These are phyloP conservation scores for Ashbya aceris DNA, from an alignment of 1,139 yeast species.

Conservation along the genomic window DNA sequence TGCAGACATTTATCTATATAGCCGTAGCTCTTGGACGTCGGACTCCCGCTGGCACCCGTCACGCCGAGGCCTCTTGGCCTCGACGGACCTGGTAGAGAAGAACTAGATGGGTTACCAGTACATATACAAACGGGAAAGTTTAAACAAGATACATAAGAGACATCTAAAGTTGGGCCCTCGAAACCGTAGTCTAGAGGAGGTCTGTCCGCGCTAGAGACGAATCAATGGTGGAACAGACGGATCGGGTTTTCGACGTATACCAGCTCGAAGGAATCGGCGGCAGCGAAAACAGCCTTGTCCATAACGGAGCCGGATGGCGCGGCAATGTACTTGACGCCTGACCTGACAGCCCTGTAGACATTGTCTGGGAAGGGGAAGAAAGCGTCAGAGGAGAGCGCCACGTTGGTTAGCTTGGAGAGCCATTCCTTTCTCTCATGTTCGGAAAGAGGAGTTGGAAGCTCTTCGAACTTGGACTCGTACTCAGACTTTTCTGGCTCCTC, in stretches of 20 bases:
- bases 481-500: slow-evolving; percentile 89
- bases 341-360: slow-evolving; percentile 92
- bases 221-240: slow-evolving; percentile 91
- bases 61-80: neutral
- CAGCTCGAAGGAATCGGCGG: slow-evolving; percentile 82
- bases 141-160: neutral
- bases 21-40: neutral
- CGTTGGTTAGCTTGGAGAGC: slow-evolving; percentile 69
- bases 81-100: neutral
- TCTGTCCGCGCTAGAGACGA: neutral
- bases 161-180: neutral
- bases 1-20: slow-evolving; percentile 46
- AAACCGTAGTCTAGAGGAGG: neutral
- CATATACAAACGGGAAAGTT: neutral
- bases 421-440: slow-evolving; percentile 79
- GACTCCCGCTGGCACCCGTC: neutral
- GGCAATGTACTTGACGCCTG: slow-evolving; percentile 91
- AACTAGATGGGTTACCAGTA: neutral
- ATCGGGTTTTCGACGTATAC: slow-evolving; percentile 94
- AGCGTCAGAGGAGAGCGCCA: slow-evolving; percentile 92
- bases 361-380: slow-evolving; percentile 99
- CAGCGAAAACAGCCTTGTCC: slow-evolving; percentile 92
- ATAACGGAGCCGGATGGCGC: slow-evolving; percentile 97
- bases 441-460: slow-evolving; percentile 75
- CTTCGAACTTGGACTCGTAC: slow-evolving; percentile 81